Evolutionary conservation across 345 rosid genomes (phyloP).

Genomic region (Brassica rapa): DNA sequence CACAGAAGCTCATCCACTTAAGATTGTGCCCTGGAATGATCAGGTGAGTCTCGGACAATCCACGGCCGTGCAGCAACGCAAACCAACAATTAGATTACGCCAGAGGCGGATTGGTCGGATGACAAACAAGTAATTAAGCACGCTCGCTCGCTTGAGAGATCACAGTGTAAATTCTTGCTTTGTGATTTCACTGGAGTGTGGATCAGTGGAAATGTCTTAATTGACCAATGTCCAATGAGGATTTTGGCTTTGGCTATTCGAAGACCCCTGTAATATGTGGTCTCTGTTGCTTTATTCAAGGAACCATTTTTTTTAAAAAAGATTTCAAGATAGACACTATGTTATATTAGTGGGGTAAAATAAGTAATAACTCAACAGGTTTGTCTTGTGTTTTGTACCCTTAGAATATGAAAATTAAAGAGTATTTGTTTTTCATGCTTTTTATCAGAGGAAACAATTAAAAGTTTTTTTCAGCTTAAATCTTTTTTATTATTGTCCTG

Average conservation of each 20-base stretch:
- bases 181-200: slow-evolving; percentile 20
- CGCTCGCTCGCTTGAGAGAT: slow-evolving; percentile 6
- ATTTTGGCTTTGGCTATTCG: slow-evolving; percentile 3
- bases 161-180: slow-evolving; percentile 17
- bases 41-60: slow-evolving; percentile 18
- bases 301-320: slow-evolving; percentile 3
- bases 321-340: slow-evolving; percentile 15
- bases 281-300: slow-evolving; percentile 10
- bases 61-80: slow-evolving; percentile 4
- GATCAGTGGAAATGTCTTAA: slow-evolving; percentile 4
- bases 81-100: slow-evolving; percentile 29
- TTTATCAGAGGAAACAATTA: neutral
- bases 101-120: slow-evolving; percentile 39
- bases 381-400: slow-evolving; percentile 18
- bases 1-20: slow-evolving; percentile 93
- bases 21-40: slow-evolving; percentile 53
- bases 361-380: slow-evolving; percentile 10
- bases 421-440: neutral
- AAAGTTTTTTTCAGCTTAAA: neutral
- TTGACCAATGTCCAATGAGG: neutral
- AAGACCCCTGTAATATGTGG: slow-evolving; percentile 20
- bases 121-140: slow-evolving; percentile 20
- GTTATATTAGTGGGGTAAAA: neutral
- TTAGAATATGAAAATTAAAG: neutral
- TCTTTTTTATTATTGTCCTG: neutral